Evolutionary conservation across 305 asterid genomes (phyloP).

Genomic region (Fraxinus sp.): DNA sequence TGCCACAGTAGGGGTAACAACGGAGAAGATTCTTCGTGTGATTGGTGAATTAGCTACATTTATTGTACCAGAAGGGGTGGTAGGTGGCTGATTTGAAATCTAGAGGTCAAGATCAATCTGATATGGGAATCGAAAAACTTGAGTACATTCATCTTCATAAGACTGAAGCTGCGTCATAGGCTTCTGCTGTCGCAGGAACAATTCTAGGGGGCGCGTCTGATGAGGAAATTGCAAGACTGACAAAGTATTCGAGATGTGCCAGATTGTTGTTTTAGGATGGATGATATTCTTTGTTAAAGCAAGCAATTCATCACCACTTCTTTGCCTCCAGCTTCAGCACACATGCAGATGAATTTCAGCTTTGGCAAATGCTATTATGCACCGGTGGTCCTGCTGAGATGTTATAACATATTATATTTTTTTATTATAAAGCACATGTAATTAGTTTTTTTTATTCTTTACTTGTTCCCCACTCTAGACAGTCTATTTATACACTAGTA

Average conservation of each 20-base stretch:
- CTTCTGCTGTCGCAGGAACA: slow-evolving; percentile 34
- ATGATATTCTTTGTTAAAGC: slow-evolving; percentile 18
- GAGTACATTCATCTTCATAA: slow-evolving; percentile 40
- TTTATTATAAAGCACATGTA: too few relatives aligned
- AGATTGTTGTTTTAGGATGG: slow-evolving; percentile 40
- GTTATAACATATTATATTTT: too few relatives aligned
- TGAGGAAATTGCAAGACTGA: slow-evolving; percentile 32
- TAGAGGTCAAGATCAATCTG: not conserved
- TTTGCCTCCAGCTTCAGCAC: too few relatives aligned
- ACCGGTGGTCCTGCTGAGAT: too few relatives aligned
- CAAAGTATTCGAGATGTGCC: slow-evolving; percentile 26
- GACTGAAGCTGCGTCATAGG: slow-evolving; percentile 35
- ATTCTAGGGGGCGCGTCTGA: slow-evolving; percentile 34
- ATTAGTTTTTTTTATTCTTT: too few relatives aligned
- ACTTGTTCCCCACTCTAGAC: too few relatives aligned
- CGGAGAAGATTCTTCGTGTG: slow-evolving; percentile 20
- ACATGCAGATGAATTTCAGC: too few relatives aligned
- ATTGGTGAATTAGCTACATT: slow-evolving; percentile 23
- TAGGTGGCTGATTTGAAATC: slow-evolving; percentile 24
- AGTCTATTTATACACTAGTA: too few relatives aligned
- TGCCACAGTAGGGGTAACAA: slow-evolving; percentile 1
- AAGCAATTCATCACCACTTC: too few relatives aligned
- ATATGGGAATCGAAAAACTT: slow-evolving; percentile 23
- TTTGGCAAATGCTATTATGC: too few relatives aligned
- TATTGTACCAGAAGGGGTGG: slow-evolving; percentile 28